phyloP scores from a whole-genome alignment of 495 filamentous ascomycete genomes.

The Penicillium canariense region DNA sequence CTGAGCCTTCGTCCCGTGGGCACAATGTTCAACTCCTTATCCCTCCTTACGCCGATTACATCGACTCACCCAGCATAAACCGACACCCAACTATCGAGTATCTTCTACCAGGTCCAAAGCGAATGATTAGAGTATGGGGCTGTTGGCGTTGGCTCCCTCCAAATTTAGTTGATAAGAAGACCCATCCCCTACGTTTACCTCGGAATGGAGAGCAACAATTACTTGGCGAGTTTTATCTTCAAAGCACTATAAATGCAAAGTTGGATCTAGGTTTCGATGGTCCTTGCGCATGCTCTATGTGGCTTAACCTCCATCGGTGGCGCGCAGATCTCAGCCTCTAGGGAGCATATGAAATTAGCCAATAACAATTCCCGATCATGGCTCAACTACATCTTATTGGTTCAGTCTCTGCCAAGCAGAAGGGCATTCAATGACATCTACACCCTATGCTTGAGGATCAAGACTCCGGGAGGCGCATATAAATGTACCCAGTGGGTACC shows the following conservation, averaged over 20 bases:
- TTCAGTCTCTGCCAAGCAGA: slow-evolving; percentile 14
- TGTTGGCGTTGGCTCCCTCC: too few relatives aligned
- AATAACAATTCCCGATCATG: background rate
- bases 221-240: background rate
- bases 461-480: background rate
- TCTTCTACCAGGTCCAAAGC: too few relatives aligned
- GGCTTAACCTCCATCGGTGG: slow-evolving; percentile 19
- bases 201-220: background rate
- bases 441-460: background rate
- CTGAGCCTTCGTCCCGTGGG: too few relatives aligned
- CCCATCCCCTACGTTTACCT: background rate
- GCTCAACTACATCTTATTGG: background rate
- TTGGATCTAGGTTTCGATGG: background rate
- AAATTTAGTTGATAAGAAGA: background rate
- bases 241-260: background rate
- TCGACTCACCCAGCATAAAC: too few relatives aligned
- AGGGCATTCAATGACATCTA: background rate
- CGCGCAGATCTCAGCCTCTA: slow-evolving; percentile 5
- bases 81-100: too few relatives aligned
- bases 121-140: too few relatives aligned
- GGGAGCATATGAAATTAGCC: background rate
- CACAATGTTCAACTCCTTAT: too few relatives aligned
- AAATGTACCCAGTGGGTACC: background rate
- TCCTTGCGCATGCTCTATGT: background rate
- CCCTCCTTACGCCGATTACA: too few relatives aligned